A percentile compares a stretch with the other conserved stretches of the same genome.
phyloP scores from a whole-genome alignment of 179 eudicot species.

The Heliamphora pulchella region DNA sequence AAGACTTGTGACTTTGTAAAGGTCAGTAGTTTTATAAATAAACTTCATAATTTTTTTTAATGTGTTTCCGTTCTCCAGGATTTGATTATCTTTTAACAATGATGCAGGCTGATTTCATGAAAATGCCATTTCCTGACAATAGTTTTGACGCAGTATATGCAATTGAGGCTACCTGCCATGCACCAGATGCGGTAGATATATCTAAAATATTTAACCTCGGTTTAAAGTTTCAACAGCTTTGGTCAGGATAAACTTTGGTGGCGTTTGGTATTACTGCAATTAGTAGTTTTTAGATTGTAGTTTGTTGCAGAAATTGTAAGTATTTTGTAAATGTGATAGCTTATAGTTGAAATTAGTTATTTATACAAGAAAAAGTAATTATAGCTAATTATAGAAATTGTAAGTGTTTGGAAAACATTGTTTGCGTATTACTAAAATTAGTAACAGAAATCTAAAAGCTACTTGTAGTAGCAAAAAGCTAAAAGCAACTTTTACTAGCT shows the following conservation, averaged over 20 bases:
- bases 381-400: no score
- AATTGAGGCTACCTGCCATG: conserved; percentile 95
- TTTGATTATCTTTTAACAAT: conserved; percentile 1
- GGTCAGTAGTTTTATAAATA: conserved; percentile 27
- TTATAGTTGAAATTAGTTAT: no score
- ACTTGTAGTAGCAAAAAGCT: no score
- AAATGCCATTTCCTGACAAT: conserved; percentile 74
- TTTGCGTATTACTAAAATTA: no score
- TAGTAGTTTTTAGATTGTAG: no score
- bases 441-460: no score
- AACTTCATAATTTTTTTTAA: neutral
- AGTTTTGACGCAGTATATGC: conserved; percentile 84
- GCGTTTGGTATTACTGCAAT: no score
- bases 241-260: neutral
- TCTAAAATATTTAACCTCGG: neutral
- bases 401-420: no score
- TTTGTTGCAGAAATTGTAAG: no score
- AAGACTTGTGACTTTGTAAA: conserved; percentile 77
- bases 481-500: no score
- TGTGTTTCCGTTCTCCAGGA: neutral
- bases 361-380: no score
- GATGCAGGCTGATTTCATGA: conserved; percentile 92
- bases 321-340: no score
- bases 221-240: neutral
- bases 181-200: conserved; percentile 73